phyloP scores from a whole-genome alignment of 306 rosid genomes.

The Notholithocarpus densiflorus region DNA sequence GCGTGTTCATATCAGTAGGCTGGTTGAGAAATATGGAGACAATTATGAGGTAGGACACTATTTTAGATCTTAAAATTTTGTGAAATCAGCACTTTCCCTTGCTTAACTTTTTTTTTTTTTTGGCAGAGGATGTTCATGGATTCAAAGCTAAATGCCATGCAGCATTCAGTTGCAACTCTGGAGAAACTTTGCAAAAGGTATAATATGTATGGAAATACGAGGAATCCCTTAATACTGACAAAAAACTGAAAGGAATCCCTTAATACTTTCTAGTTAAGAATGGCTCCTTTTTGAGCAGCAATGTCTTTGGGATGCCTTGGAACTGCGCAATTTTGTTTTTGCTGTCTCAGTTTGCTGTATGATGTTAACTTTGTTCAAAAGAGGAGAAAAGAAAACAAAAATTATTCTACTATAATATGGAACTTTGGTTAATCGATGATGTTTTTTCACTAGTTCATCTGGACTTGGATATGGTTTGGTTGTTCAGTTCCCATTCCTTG shows the following conservation, averaged over 20 bases:
- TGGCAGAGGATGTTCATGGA: too few relatives aligned
- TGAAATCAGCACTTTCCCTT: neutral
- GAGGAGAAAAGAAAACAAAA: neutral
- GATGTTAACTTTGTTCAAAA: neutral
- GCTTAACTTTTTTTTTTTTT: too few relatives aligned
- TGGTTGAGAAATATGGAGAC: constrained; percentile 66
- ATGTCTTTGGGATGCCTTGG: neutral
- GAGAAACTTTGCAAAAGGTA: constrained; percentile 74
- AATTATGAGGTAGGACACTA: constrained; percentile 49
- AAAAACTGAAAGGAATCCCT: too few relatives aligned
- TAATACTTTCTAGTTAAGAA: constrained; percentile 11
- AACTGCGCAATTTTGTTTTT: neutral
- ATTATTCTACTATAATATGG: neutral
- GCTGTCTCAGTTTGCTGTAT: constrained; percentile 19
- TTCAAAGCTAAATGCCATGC: constrained; percentile 75
- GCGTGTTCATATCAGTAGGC: constrained; percentile 53
- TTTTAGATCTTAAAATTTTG: neutral
- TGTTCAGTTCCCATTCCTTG: too few relatives aligned
- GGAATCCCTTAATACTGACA: constrained; percentile 44
- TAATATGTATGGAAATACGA: constrained; percentile 27
- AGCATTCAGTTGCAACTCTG: constrained; percentile 77
- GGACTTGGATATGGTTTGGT: neutral
- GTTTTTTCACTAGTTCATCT: neutral
- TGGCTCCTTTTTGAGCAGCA: neutral
- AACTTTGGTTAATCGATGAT: neutral